These are phyloP conservation scores for Bipolaris victoriae DNA, from an alignment of 2,329 filamentous ascomycete genomes.

Conservation along the genomic window DNA sequence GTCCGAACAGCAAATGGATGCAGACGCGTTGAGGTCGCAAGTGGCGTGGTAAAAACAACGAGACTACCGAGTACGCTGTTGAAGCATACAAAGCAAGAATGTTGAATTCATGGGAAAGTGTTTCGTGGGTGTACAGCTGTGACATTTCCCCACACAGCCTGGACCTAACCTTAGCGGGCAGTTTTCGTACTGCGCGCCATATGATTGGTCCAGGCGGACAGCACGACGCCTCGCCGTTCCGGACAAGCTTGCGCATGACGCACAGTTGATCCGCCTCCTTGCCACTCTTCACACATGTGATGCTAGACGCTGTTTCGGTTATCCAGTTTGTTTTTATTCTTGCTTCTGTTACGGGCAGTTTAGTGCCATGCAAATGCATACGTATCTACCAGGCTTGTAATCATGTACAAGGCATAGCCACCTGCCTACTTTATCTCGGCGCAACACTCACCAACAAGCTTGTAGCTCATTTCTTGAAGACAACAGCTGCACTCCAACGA, in stretches of 20 bases:
- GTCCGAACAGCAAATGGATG: not conserved
- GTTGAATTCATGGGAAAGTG: slow-evolving; percentile 5
- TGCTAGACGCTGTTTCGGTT: not conserved
- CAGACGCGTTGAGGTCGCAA: slow-evolving; percentile 11
- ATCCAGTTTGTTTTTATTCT: slow-evolving; percentile 9
- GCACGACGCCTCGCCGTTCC: not conserved
- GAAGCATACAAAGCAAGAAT: slow-evolving; percentile 12
- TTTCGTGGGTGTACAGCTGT: slow-evolving; percentile 16
- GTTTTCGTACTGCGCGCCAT: slow-evolving; percentile 22
- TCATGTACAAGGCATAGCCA: slow-evolving; percentile 4
- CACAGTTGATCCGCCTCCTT: slow-evolving; percentile 1
- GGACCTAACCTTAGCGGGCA: slow-evolving; percentile 17
- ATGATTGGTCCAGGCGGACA: slow-evolving; percentile 19
- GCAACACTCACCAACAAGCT: not conserved
- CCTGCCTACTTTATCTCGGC: not conserved
- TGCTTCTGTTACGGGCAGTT: slow-evolving; percentile 10
- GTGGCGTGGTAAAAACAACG: not conserved
- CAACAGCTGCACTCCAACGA: slow-evolving; percentile 49
- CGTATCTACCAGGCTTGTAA: slow-evolving; percentile 7
- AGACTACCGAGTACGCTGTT: slow-evolving; percentile 10
- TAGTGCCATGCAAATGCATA: slow-evolving; percentile 12
- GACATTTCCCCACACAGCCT: slow-evolving; percentile 17
- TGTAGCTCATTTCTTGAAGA: slow-evolving; percentile 36
- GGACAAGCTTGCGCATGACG: slow-evolving; percentile 3
- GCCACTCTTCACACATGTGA: not conserved